These are phyloP conservation scores for Mycothermus thermophilus DNA, from an alignment of 495 filamentous ascomycete species.

Conservation along the genomic window DNA sequence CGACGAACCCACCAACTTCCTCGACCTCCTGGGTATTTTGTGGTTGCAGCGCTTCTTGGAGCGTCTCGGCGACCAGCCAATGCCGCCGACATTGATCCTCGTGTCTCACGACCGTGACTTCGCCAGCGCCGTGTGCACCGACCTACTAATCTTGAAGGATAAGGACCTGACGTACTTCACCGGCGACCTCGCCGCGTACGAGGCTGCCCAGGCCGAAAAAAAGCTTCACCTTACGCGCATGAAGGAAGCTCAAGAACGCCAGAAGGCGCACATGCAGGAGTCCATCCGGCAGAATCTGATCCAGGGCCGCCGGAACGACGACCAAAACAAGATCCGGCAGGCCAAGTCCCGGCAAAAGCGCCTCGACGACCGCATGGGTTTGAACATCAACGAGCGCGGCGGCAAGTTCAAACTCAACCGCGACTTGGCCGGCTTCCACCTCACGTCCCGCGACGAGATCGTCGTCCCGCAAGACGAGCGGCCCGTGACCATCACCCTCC, in stretches of 20 bases:
- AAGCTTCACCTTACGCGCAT: slow-evolving; percentile 52
- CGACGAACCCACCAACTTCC: slow-evolving; percentile 77
- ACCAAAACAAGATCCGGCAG: slow-evolving; percentile 66
- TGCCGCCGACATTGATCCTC: slow-evolving; percentile 45
- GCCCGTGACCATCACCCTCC: slow-evolving; percentile 41
- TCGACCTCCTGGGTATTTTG: slow-evolving; percentile 68
- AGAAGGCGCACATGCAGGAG: slow-evolving; percentile 62
- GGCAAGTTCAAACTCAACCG: slow-evolving; percentile 66
- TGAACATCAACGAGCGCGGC: slow-evolving; percentile 56
- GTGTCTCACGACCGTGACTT: slow-evolving; percentile 76
- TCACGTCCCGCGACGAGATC: slow-evolving; percentile 45
- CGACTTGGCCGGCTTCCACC: slow-evolving; percentile 49
- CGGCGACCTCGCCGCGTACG: slow-evolving; percentile 56
- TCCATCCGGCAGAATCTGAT: slow-evolving; percentile 57
- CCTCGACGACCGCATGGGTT: slow-evolving; percentile 62
- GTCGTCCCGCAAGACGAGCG: slow-evolving; percentile 55
- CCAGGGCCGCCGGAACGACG: slow-evolving; percentile 54
- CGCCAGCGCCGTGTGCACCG: slow-evolving; percentile 53
- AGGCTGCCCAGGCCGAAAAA: slow-evolving; percentile 49
- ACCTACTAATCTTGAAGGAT: slow-evolving; percentile 61
- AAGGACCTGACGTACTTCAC: slow-evolving; percentile 52
- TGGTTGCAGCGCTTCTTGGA: slow-evolving; percentile 65
- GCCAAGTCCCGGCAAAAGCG: slow-evolving; percentile 70
- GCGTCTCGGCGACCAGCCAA: slow-evolving; percentile 26
- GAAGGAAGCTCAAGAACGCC: slow-evolving; percentile 65